Evolutionary conservation across 2,329 filamentous ascomycete species (phyloP).

Genomic region (Proliferodiscus dingleyae): DNA sequence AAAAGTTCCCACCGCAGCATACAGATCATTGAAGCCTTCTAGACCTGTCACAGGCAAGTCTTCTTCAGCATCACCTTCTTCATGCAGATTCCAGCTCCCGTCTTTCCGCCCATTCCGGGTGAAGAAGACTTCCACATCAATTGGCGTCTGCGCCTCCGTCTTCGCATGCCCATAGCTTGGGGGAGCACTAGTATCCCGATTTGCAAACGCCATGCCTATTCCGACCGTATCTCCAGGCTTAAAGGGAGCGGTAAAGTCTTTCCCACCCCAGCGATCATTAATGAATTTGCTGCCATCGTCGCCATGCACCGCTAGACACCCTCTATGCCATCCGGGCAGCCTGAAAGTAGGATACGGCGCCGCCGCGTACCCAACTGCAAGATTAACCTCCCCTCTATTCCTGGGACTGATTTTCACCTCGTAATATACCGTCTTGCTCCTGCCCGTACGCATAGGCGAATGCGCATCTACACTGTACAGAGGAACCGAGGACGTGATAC

Average conservation of each 20-base stretch:
- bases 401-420: slow-evolving; percentile 56
- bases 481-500: slow-evolving; percentile 63
- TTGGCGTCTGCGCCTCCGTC: slow-evolving; percentile 19
- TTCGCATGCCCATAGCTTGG: slow-evolving; percentile 25
- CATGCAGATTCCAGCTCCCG: slow-evolving; percentile 67
- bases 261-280: slow-evolving; percentile 70
- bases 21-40: slow-evolving; percentile 66
- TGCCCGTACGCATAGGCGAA: slow-evolving; percentile 44
- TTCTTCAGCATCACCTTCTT: slow-evolving; percentile 62
- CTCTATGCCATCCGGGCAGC: slow-evolving; percentile 77
- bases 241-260: slow-evolving; percentile 62
- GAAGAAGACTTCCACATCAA: slow-evolving; percentile 61
- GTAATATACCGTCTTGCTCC: slow-evolving; percentile 61
- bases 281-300: slow-evolving; percentile 75
- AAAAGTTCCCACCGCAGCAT: slow-evolving; percentile 66
- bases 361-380: slow-evolving; percentile 67
- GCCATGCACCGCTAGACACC: slow-evolving; percentile 68
- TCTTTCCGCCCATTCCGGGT: slow-evolving; percentile 58
- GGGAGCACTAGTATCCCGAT: slow-evolving; percentile 23
- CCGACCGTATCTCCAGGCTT: slow-evolving; percentile 62
- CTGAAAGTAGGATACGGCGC: slow-evolving; percentile 74
- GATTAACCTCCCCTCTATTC: slow-evolving; percentile 37
- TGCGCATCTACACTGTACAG: slow-evolving; percentile 60
- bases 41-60: slow-evolving; percentile 61
- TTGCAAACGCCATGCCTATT: slow-evolving; percentile 60